A percentile compares a stretch with the other conserved stretches of the same genome.
phyloP scores from a whole-genome alignment of 345 rosid genomes.

The Populus nigra region DNA sequence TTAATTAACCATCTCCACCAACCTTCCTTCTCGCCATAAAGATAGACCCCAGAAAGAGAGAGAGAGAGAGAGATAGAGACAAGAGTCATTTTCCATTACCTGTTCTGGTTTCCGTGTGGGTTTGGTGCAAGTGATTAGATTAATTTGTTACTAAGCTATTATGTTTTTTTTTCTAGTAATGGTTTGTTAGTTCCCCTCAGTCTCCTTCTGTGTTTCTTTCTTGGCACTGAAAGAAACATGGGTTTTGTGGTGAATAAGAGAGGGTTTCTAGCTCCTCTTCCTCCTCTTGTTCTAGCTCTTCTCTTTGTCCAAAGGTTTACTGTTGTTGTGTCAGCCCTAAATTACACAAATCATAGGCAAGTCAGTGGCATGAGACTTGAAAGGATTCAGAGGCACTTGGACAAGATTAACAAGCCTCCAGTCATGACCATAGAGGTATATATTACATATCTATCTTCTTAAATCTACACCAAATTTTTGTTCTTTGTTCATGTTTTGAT shows the following conservation, averaged over 20 bases:
- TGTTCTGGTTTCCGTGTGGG: conserved; percentile 25
- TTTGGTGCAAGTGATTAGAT: conserved; percentile 17
- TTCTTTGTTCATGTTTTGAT: background rate
- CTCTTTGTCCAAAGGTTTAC: background rate
- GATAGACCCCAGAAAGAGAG: background rate
- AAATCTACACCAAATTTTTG: background rate
- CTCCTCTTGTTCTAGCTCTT: conserved; percentile 9
- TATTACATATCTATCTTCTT: background rate
- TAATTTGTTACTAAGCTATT: conserved; percentile 7
- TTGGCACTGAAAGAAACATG: conserved; percentile 50
- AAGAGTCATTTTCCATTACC: conserved; percentile 12
- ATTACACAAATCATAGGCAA: conserved; percentile 53
- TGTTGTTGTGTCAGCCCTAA: conserved; percentile 38
- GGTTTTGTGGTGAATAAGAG: conserved; percentile 19
- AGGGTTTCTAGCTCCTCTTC: conserved; percentile 14
- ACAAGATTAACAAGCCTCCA: conserved; percentile 30
- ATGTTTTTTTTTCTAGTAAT: conserved; percentile 20
- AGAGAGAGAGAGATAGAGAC: conserved; percentile 11
- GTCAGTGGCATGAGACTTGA: conserved; percentile 71
- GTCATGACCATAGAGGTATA: conserved; percentile 29
- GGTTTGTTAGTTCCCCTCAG: conserved; percentile 22
- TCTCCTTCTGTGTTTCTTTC: background rate
- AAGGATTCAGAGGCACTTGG: conserved; percentile 40
- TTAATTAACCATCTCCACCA: conserved; percentile 51
- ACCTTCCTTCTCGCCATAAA: conserved; percentile 54